phyloP scores from a whole-genome alignment of 805 yeast species.

The Saturnispora hagleri region DNA sequence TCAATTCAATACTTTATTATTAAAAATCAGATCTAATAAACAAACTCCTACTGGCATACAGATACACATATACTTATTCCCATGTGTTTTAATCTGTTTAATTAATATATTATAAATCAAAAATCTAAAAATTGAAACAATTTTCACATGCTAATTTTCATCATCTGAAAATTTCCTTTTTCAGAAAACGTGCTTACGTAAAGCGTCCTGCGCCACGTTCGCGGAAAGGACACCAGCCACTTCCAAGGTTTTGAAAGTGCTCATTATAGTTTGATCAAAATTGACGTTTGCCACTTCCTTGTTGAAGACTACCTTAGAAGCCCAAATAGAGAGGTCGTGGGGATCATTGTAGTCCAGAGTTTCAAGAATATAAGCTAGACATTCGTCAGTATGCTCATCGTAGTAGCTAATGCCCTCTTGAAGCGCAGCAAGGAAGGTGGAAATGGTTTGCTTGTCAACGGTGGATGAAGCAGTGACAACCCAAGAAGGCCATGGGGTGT shows the following conservation, averaged over 20 bases:
- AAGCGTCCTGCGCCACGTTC: slow-evolving; percentile 2
- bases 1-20: neutral
- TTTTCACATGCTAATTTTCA: neutral
- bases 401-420: slow-evolving; percentile 65
- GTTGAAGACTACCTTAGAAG: slow-evolving; percentile 62
- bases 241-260: slow-evolving; percentile 48
- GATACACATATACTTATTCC: neutral
- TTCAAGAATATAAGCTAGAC: slow-evolving; percentile 51
- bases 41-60: neutral
- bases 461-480: slow-evolving; percentile 50
- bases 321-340: slow-evolving; percentile 77
- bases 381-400: slow-evolving; percentile 49
- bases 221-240: slow-evolving; percentile 50
- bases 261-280: slow-evolving; percentile 40
- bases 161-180: neutral
- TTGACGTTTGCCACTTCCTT: slow-evolving; percentile 39
- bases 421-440: slow-evolving; percentile 42
- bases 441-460: slow-evolving; percentile 26
- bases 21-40: too few relatives aligned
- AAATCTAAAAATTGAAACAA: neutral
- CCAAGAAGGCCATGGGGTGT: slow-evolving; percentile 98
- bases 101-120: neutral
- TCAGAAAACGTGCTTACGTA: slow-evolving; percentile 1
- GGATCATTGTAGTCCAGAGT: slow-evolving; percentile 61
- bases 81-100: neutral